Evolutionary conservation across 768 basidiomycete genomes (phyloP), one percentile per base, ranked within the genome.

Genomic region (Suillus occidentalis): DNA sequence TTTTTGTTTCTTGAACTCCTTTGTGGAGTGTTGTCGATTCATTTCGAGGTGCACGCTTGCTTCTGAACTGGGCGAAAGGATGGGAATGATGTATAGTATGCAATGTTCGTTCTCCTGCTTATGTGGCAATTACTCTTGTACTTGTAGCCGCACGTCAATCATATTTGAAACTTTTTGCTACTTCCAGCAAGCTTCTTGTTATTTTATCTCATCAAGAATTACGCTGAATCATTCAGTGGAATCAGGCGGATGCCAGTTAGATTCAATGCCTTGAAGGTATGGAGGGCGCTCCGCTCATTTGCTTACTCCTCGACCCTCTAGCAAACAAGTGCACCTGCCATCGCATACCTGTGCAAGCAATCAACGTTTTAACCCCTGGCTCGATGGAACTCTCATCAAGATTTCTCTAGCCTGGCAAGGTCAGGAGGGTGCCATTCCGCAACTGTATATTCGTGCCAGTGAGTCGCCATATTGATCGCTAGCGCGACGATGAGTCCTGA

Each of bases 371-470:
- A 73, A 77, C 58, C n/a, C n/a, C n/a, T n/a, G 82, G 58, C 77
- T 78, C 3, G 73, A 78, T 65, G 81, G 76, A n/a, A 77, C 70
- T 49, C 69, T 74, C 0, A 76, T 80, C 81, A 6, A 78, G 69
- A 59, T 74, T 94, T 16, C 94, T 94, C 76, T 75, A 86, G 64
- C 87, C 89, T 6, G 69, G 94, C 28, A 87, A 80, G 10, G 82
- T 95, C 42, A 79, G 83, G 57, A 83, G 82, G 36, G 75, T 85
- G 1, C 81, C 80, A 7, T 91, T 95, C 81, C 89, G 90, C 74
- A 93, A 94, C 74, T 79, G 91, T 61, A 85, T 90, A 47, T 91
- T 85, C 68, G 89, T 31, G 4, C 31, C 31, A 31, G 31, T 87
- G 61, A 89, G 87, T 70, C 43, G 82, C 75, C 34, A 36, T 25